These are phyloP conservation scores for Fusarium zealandicum DNA, from an alignment of 2,329 filamentous ascomycete species.

Conservation along the genomic window DNA sequence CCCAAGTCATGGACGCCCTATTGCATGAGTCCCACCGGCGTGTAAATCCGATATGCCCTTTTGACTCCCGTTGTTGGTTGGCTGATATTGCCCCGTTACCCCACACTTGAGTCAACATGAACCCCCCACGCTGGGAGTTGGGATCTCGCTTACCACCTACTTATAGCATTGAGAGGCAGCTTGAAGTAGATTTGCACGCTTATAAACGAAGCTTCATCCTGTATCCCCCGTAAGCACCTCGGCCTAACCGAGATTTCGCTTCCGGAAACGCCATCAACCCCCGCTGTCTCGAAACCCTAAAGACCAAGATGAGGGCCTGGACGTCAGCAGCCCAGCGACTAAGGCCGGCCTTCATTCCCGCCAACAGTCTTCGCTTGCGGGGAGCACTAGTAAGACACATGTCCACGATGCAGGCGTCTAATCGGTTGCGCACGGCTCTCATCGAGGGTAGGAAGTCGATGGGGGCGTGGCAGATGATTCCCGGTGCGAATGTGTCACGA, in stretches of 20 bases:
- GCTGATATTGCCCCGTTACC: constrained; percentile 30
- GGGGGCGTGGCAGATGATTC: constrained; percentile 70
- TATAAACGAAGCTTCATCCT: background rate
- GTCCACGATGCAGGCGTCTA: constrained; percentile 53
- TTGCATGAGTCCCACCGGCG: constrained; percentile 7
- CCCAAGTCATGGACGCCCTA: constrained; percentile 23
- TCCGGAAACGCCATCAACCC: constrained; percentile 7
- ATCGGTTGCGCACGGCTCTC: constrained; percentile 59
- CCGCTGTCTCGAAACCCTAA: background rate
- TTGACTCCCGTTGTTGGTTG: constrained; percentile 15
- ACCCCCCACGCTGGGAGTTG: constrained; percentile 19
- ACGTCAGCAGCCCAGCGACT: constrained; percentile 24
- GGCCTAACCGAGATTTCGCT: background rate
- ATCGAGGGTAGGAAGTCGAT: constrained; percentile 57
- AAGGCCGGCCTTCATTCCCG: constrained; percentile 18
- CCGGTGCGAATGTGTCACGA: constrained; percentile 65
- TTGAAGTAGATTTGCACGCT: too few species aligned
- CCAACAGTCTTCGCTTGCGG: constrained; percentile 14
- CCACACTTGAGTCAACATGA: constrained; percentile 24
- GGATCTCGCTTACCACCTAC: constrained; percentile 1
- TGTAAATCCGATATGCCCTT: constrained; percentile 16
- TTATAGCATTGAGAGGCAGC: background rate
- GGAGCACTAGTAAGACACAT: constrained; percentile 20
- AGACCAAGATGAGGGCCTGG: constrained; percentile 25
- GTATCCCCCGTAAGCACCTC: background rate